phyloP scores from a whole-genome alignment of 805 yeast genomes.

The Starmerella vaccinii region DNA sequence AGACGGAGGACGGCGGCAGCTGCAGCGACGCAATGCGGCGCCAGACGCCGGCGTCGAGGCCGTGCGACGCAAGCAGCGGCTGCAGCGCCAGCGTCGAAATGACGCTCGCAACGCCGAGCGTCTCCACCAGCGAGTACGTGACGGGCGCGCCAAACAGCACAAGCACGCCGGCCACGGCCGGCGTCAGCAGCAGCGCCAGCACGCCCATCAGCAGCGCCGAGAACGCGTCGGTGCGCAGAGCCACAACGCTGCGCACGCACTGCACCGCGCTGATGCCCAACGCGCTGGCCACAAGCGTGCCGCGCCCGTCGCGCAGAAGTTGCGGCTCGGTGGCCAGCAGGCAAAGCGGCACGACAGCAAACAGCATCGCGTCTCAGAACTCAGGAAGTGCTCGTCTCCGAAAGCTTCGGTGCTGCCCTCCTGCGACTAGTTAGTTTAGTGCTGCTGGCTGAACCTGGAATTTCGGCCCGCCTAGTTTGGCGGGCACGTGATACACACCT shows the following conservation, averaged over 20 bases:
- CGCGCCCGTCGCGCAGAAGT: conserved; percentile 13
- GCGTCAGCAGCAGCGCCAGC: conserved; percentile 28
- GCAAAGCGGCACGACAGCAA: conserved; percentile 15
- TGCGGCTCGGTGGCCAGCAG: conserved; percentile 18
- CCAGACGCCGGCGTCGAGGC: conserved; percentile 44
- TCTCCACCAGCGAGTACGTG: conserved; percentile 39
- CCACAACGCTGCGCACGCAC: conserved; percentile 7
- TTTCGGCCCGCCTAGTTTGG: too few species aligned
- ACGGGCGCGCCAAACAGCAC: conserved; percentile 78
- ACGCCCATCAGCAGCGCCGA: conserved; percentile 28
- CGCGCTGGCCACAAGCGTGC: conserved; percentile 11
- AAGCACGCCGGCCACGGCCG: conserved; percentile 30
- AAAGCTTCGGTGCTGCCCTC: too few species aligned
- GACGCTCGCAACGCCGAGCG: conserved; percentile 53
- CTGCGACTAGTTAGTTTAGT: too few species aligned
- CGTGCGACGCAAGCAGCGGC: conserved; percentile 51
- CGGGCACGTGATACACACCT: too few species aligned
- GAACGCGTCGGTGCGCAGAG: conserved; percentile 17
- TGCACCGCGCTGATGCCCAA: conserved; percentile 9
- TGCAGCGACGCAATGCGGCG: conserved; percentile 27
- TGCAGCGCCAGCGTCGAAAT: conserved; percentile 48
- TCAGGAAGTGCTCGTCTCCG: too few species aligned
- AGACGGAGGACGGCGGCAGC: conserved; percentile 29
- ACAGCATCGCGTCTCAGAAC: conserved; percentile 17
- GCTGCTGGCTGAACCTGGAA: too few species aligned